These are phyloP conservation scores for Nothophytophthora sp. DNA, from an alignment of 352 stramenopile genomes.

Conservation along the genomic window DNA sequence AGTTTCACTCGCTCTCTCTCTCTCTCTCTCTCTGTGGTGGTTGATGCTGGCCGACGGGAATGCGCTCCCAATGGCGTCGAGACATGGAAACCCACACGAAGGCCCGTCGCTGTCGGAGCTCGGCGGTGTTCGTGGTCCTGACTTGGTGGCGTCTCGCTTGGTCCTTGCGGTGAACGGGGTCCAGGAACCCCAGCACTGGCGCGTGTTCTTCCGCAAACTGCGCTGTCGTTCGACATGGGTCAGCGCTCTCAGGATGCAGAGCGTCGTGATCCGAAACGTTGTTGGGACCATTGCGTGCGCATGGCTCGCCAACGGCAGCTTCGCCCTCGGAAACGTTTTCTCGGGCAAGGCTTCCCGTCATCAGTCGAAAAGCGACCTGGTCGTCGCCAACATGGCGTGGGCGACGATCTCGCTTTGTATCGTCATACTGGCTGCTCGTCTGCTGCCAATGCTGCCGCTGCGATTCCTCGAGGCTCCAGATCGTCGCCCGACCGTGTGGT, in stretches of 20 bases:
- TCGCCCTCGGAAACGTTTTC: slow-evolving; percentile 13
- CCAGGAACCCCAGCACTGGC: no score
- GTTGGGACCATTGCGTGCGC: slow-evolving; percentile 12
- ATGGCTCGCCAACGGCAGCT: slow-evolving; percentile 11
- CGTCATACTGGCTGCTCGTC: slow-evolving; percentile 1
- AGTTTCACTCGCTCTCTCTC: no score
- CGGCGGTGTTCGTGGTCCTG: no score
- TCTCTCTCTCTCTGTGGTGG: no score
- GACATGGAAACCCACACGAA: no score
- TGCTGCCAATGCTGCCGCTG: slow-evolving; percentile 3
- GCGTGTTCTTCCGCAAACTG: not conserved
- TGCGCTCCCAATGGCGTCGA: no score
- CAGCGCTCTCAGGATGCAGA: not conserved
- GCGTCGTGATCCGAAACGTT: slow-evolving; percentile 18
- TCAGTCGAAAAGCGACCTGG: slow-evolving; percentile 10
- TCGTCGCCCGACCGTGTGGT: not conserved
- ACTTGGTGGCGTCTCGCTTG: no score
- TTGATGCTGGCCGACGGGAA: no score
- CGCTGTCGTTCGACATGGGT: not conserved
- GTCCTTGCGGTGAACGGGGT: no score
- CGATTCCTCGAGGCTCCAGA: slow-evolving; percentile 8
- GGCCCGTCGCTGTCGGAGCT: no score
- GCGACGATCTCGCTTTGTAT: slow-evolving; percentile 5
- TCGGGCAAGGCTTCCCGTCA: slow-evolving; percentile 2
- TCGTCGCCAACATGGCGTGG: slow-evolving; percentile 16